A percentile compares a stretch with the other conserved stretches of the same genome.
Evolutionary conservation across 148 eudicot genomes (phyloP).

Genomic region (Spergularia bocconei): DNA sequence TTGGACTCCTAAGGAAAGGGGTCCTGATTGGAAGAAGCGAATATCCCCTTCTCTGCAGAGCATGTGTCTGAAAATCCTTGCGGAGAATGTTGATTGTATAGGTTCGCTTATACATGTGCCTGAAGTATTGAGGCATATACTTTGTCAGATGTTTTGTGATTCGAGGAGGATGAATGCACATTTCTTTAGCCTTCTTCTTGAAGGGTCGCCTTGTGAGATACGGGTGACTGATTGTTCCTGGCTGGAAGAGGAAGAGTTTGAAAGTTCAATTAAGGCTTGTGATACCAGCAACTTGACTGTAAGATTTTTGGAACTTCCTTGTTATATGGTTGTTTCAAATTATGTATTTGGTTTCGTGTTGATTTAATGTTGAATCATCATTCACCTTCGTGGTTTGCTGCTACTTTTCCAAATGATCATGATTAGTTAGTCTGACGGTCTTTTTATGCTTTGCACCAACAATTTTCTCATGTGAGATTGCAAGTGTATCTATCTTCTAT

Average conservation of each 20-base stretch:
- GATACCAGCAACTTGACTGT: conserved; percentile 53
- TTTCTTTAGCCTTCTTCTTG: conserved; percentile 63
- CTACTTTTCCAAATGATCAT: background rate
- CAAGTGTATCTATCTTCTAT: background rate
- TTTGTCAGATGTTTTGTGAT: conserved; percentile 64
- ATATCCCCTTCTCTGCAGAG: conserved; percentile 49
- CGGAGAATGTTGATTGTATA: conserved; percentile 69
- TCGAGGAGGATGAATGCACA: conserved; percentile 59
- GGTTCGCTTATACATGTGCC: conserved; percentile 69
- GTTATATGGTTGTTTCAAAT: background rate
- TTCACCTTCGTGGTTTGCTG: background rate
- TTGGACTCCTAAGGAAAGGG: conserved; percentile 56
- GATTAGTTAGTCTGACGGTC: background rate
- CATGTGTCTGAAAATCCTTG: conserved; percentile 50
- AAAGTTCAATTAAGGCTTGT: conserved; percentile 40
- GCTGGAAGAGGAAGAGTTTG: conserved; percentile 65
- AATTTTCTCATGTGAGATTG: background rate
- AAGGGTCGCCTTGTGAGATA: conserved; percentile 74
- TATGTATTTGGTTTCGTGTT: background rate
- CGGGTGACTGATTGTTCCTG: conserved; percentile 86
- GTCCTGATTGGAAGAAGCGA: conserved; percentile 14
- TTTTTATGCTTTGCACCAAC: background rate
- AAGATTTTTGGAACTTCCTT: background rate
- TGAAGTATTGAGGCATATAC: conserved; percentile 67
- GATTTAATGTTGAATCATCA: background rate